Evolutionary conservation across 352 stramenopile genomes (phyloP).

Genomic region (Phytophthora multivora): DNA sequence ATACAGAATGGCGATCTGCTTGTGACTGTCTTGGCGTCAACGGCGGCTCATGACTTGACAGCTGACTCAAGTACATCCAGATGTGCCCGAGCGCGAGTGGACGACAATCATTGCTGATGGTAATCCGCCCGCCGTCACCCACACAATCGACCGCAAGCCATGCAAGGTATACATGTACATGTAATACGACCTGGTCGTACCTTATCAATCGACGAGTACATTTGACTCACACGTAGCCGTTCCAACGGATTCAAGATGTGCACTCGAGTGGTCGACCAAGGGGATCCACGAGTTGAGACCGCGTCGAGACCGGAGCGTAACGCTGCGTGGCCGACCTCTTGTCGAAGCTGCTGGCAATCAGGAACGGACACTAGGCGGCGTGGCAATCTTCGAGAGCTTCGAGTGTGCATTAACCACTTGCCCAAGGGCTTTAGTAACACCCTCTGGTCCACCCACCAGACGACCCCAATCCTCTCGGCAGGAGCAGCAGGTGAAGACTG

Average conservation of each 20-base stretch:
- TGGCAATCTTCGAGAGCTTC: slow-evolving; percentile 1
- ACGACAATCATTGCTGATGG: slow-evolving; percentile 27
- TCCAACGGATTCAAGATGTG: slow-evolving; percentile 20
- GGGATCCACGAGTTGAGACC: slow-evolving; percentile 4
- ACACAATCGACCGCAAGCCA: neutral
- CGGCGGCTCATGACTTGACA: slow-evolving; percentile 15
- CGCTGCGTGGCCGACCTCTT: slow-evolving; percentile 10
- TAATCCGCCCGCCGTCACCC: neutral
- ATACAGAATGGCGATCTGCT: neutral
- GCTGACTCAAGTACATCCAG: slow-evolving; percentile 29
- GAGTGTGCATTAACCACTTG: neutral
- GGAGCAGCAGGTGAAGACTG: slow-evolving; percentile 1
- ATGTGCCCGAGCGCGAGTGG: slow-evolving; percentile 8
- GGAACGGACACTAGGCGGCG: slow-evolving; percentile 16
- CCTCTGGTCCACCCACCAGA: slow-evolving; percentile 34
- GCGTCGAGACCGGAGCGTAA: slow-evolving; percentile 11
- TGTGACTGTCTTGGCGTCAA: neutral
- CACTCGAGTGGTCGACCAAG: slow-evolving; percentile 10
- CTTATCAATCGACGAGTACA: neutral
- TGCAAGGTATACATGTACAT: too few species aligned
- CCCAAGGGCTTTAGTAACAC: slow-evolving; percentile 9
- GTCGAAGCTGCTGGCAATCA: slow-evolving; percentile 27
- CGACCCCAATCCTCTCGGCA: slow-evolving; percentile 26
- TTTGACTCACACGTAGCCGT: slow-evolving; percentile 2
- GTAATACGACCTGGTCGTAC: too few species aligned